Evolutionary conservation across 768 basidiomycete species (phyloP), one percentile per base, ranked within the genome.

Genomic region (Flagelloscypha sp.): DNA sequence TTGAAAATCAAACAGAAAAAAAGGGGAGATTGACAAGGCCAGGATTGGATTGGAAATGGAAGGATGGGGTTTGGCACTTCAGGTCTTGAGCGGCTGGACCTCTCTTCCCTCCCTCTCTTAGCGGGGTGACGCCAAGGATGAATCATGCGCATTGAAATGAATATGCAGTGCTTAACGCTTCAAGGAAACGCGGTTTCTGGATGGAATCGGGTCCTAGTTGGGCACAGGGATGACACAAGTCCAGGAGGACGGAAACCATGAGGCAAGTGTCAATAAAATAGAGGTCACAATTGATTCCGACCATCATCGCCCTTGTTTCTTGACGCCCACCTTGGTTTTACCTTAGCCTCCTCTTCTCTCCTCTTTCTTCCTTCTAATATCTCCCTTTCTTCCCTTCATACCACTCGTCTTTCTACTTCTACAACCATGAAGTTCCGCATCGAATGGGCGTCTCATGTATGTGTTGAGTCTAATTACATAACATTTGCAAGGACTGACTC

Each of bases 381-480:
- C 34, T 18, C 23, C 16, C 24, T 10, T 24, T 16, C 16, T 2
- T 16, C 22, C 18, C 25, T 28, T 19, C 19, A 15, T 20, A 33
- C 38, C 37, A 18, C 44, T 32, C 34, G 33, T 38, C 22, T 40
- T 30, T 13, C 24, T 31, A 34, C 36, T 24, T 41, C 39, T 25
- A 29, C 31, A 31, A 28, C 40, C 35, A 33, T 46, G n/a, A 27
- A 30, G 40, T 71, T 74, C 67, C 68, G 66, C 55, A 74, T 74
- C 23, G 70, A 72, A 40, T 74, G 71, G 72, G 59, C 63, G 5
- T 66, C 66, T 12, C 53, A 59, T 42, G 72, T 67, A 36, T 27
- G 52, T 37, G 23, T 13, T 35, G 13, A 23, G 34, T 15, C 12
- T 23, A 44, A 40, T 20, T 42, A 42, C n/a, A 35, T n/a, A 33